Evolutionary conservation across 192 early-diverging fungal species (phyloP), one percentile per base, ranked within the genome.

Genomic region (Coemansia umbellata): DNA sequence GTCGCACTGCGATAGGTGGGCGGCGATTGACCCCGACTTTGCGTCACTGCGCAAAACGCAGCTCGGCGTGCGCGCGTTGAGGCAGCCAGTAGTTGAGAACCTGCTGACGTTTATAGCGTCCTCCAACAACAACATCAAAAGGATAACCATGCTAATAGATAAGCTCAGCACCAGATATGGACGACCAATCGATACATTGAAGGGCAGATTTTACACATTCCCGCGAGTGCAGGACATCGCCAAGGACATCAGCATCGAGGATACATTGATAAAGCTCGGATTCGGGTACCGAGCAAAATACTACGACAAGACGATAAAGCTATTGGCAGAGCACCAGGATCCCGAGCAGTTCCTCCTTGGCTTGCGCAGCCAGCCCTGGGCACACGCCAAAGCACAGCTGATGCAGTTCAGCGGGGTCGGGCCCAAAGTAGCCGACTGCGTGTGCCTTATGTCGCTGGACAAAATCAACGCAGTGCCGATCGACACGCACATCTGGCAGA

Each of bases 231-330:
- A 72, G 0, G 53, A 53, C 2, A 55, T 96, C 21, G 71, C 78
- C 15, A 36, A 58, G 28, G 74, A 79, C 11, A 24, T 18, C 3
- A 74, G 78, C 18, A 66, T 92, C 1, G 93, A 93, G 51, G 52
- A 57, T 8, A 66, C 76, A 30, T 61, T 99, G 36, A 70, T 86
- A 11, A 55, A 66, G 30, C 66, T 95, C 5, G 94, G 94, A 5
- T 99, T 97, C 60, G 96, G 96, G 4, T 99, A 99, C 60, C 79
- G 96, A 7, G 96, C 94, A 45, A 91, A 87, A 43, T 99, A 94
- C 72, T 93, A 97, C 49, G 78, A 79, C 13, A 69, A 84, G 26
- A 85, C 91, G 0, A 89, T 89, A 1, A 50, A 69, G 31, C 56
- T 91, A 5, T 50, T 73, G 18, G 23, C 30, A 6, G 72, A 79